A percentile compares a stretch with the other conserved stretches of the same genome.
These are phyloP conservation scores for Phyllosticta citriasiana DNA, from an alignment of 2,329 filamentous ascomycete species.

Conservation along the genomic window DNA sequence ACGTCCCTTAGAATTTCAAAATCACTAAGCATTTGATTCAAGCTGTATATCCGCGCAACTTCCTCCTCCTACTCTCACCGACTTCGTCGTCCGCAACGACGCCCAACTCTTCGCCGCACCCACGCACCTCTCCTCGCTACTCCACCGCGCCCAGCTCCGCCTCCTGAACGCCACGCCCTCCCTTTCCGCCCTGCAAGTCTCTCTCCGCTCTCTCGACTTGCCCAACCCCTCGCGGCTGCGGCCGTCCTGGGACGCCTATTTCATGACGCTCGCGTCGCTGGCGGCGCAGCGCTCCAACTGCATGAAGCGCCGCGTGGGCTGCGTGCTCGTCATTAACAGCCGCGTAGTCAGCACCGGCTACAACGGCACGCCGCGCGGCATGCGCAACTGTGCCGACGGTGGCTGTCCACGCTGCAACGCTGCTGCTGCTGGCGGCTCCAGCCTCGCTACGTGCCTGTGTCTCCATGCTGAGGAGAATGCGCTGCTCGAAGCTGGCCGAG, in stretches of 20 bases:
- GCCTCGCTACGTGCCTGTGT: slow-evolving; percentile 80
- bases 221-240: slow-evolving; percentile 69
- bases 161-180: slow-evolving; percentile 76
- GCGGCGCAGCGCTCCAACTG: slow-evolving; percentile 89
- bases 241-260: slow-evolving; percentile 93
- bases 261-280: slow-evolving; percentile 91
- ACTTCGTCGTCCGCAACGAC: slow-evolving; percentile 58
- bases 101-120: slow-evolving; percentile 59
- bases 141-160: slow-evolving; percentile 71
- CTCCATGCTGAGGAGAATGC: slow-evolving; percentile 99
- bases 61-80: slow-evolving; percentile 44
- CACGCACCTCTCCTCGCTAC: slow-evolving; percentile 61
- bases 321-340: slow-evolving; percentile 76
- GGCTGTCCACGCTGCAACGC: slow-evolving; percentile 82
- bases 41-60: slow-evolving; percentile 41
- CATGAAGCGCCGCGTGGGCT: slow-evolving; percentile 95
- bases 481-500: slow-evolving; percentile 82
- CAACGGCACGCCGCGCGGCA: slow-evolving; percentile 87
- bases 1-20: neutral
- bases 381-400: slow-evolving; percentile 85
- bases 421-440: slow-evolving; percentile 58
- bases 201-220: slow-evolving; percentile 66
- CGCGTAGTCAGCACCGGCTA: slow-evolving; percentile 93
- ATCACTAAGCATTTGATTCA: neutral
- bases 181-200: slow-evolving; percentile 59